Evolutionary conservation across 2,329 filamentous ascomycete species (phyloP), one percentile per base, ranked within the genome.

Genomic region (Trichophaea hybrida): DNA sequence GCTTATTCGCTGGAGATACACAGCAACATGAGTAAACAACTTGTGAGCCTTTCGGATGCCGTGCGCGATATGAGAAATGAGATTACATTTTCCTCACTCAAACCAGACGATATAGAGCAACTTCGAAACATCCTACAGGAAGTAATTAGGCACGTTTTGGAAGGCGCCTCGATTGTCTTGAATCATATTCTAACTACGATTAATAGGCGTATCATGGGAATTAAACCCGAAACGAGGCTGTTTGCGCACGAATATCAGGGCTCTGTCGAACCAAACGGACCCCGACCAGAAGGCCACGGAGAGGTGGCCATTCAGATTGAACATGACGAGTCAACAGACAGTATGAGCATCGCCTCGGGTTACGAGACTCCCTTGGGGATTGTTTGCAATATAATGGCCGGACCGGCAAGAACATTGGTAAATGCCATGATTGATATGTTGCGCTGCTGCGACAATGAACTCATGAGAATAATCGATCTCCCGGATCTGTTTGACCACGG

Each of bases 51-150:
- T 57, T 80, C 79, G 12, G 73, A 78, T 62, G 76, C 76, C 1
- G 76, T 79, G 61, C 74, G 79, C 68, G 80, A 82, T 64, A 74
- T 82, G 60, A 73, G 74, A 10, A 74, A 80, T 56, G 79, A 81
- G 57, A 73, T 80, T n/a, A 78, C 78, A 1, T 69, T 81, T 3
- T 80, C 78, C 1, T 73, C 75, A 0, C 78, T 81, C 59, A 70
- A 69, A 8, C 78, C 79, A 1, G 69, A 72, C 8, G 78, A 81
- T 66, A 72, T 80, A 17, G 69, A 71, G 40, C 70, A 72, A 4
- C 70, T 82, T 34, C 75, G 79, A 57, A 81, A 82, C 65, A 70
- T 75, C 2, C 74, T 81, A 56, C 80, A 82, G 63, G 76, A 72
- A 15, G 77, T 80, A 5, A 75, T 82, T 34, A 73, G 79, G 59